phyloP scores from a whole-genome alignment of 768 basidiomycete genomes.

The Tylopilus cervinicoccineus region DNA sequence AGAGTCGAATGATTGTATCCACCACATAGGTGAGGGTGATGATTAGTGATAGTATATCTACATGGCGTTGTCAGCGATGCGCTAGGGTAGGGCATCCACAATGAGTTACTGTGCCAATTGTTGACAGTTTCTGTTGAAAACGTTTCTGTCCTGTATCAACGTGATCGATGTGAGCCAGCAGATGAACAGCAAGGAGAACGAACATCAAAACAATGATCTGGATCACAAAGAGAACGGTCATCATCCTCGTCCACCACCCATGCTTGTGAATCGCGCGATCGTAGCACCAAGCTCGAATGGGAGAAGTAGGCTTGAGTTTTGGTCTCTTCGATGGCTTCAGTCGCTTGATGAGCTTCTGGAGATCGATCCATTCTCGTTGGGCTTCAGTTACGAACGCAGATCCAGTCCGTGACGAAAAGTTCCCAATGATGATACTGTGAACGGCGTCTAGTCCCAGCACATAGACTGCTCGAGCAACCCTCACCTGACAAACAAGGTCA shows the following conservation, averaged over 20 bases:
- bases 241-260: conserved; percentile 84
- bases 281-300: conserved; percentile 80
- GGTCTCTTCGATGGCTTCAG: conserved; percentile 87
- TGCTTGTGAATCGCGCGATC: conserved; percentile 88
- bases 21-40: conserved; percentile 69
- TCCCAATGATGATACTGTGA: conserved; percentile 88
- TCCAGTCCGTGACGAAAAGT: conserved; percentile 85
- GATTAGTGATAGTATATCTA: conserved; percentile 74
- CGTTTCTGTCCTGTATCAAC: conserved; percentile 66
- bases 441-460: conserved; percentile 10
- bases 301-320: conserved; percentile 47
- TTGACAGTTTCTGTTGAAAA: conserved; percentile 54
- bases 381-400: conserved; percentile 80
- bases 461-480: not conserved
- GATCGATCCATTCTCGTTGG: conserved; percentile 92
- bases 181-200: conserved; percentile 23
- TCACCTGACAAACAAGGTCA: conserved; percentile 89
- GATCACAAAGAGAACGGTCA: conserved; percentile 74
- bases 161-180: not conserved
- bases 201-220: conserved; percentile 86
- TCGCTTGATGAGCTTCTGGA: conserved; percentile 82
- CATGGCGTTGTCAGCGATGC: conserved; percentile 5
- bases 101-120: conserved; percentile 52
- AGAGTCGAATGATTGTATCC: conserved; percentile 75
- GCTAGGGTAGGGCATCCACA: conserved; percentile 1